Conservation (phyloP, 2,329 filamentous ascomycete species). For the Byssothecium circinans region DNA sequence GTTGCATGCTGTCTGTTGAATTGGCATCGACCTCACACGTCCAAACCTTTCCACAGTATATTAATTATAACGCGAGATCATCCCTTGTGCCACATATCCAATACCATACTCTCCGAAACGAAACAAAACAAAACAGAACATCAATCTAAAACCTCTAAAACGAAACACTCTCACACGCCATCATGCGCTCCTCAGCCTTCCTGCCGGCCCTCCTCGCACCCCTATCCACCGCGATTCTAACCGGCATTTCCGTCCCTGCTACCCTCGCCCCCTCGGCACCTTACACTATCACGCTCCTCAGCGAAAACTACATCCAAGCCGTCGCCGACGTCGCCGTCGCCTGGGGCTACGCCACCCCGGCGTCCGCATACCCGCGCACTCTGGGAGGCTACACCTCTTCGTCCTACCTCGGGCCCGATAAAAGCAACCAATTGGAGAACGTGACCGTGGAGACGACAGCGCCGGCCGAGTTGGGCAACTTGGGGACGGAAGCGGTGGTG, state of each 20-base stretch:
- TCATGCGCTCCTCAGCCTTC: conserved; percentile 24
- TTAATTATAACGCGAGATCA: no score
- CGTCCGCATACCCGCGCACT: conserved; percentile 23
- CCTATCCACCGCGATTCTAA: conserved; percentile 45
- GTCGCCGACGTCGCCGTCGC: conserved; percentile 51
- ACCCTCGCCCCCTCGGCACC: conserved; percentile 45
- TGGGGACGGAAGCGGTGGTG: conserved; percentile 17
- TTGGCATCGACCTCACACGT: no score
- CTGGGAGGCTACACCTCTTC: conserved; percentile 38
- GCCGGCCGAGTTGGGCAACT: conserved; percentile 13
- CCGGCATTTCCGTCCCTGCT: conserved; percentile 48
- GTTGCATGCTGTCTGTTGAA: no score
- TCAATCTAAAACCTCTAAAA: neutral
- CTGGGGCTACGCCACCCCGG: conserved; percentile 41
- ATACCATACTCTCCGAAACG: no score
- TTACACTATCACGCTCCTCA: conserved; percentile 45
- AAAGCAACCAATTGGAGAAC: conserved; percentile 28
- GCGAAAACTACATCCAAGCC: conserved; percentile 50
- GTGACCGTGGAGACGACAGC: conserved; percentile 23
- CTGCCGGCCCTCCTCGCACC: conserved; percentile 15
- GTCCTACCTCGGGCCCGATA: conserved; percentile 42
- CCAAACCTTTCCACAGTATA: no score
- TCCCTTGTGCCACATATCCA: no score
- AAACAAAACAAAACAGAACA: no score
- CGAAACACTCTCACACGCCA: no score